phyloP scores from a whole-genome alignment of 2,329 filamentous ascomycete species.

The Nemania sp. region DNA sequence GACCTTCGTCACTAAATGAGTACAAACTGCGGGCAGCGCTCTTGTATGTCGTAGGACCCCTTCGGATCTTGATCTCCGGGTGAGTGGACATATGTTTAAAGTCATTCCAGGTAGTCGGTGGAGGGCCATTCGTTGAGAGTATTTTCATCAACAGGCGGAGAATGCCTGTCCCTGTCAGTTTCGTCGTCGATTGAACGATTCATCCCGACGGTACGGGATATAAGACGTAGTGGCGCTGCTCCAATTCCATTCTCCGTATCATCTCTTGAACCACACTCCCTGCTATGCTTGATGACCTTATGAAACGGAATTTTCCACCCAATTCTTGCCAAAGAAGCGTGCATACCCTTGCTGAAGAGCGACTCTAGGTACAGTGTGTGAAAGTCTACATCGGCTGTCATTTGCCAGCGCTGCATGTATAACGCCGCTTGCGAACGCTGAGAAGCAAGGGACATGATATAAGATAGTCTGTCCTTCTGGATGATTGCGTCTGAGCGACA shows the following conservation, averaged over 20 bases:
- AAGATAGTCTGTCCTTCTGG: not conserved
- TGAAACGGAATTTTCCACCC: conserved; percentile 1
- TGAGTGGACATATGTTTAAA: conserved; percentile 1
- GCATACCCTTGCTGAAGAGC: conserved; percentile 13
- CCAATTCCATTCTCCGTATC: too few species aligned
- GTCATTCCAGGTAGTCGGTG: too few species aligned
- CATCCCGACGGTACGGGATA: too few species aligned
- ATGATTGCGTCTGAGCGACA: not conserved
- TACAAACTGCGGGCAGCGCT: not conserved
- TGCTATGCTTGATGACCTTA: too few species aligned
- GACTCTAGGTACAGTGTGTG: conserved; percentile 8
- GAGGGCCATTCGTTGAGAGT: too few species aligned
- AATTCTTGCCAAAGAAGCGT: conserved; percentile 6
- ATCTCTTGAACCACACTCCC: too few species aligned
- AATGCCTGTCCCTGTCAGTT: too few species aligned
- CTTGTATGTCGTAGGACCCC: conserved; percentile 1
- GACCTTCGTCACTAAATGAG: conserved; percentile 9
- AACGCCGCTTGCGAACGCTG: conserved; percentile 6
- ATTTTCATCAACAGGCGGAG: too few species aligned
- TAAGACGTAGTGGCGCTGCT: too few species aligned
- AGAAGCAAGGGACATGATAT: conserved; percentile 5
- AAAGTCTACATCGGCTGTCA: not conserved
- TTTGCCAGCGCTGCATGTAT: conserved; percentile 9
- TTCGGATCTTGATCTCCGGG: conserved; percentile 4
- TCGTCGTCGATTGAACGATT: too few species aligned